Percentiles rank a stretch among this genome's conserved stretches.
phyloP scores from a whole-genome alignment of 2,329 filamentous ascomycete genomes.

The Talaromyces sp. region DNA sequence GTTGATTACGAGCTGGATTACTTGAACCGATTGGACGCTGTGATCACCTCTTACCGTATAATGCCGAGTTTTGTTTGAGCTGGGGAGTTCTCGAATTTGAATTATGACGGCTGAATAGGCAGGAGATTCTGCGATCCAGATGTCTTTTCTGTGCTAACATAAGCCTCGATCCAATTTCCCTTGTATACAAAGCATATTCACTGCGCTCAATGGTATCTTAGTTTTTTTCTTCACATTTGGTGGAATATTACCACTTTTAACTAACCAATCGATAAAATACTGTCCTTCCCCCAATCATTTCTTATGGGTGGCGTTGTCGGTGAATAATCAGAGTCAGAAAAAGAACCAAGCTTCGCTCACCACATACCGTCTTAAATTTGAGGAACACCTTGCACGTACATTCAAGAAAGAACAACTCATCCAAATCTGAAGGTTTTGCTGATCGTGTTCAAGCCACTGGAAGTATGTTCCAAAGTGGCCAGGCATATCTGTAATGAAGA shows the following conservation, averaged over 20 bases:
- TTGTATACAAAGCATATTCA: neutral
- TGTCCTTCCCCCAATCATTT: neutral
- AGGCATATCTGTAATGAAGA: neutral
- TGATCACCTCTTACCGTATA: slow-evolving; percentile 11
- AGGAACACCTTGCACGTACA: neutral
- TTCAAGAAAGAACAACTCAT: neutral
- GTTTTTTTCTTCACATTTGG: neutral
- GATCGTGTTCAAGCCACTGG: neutral
- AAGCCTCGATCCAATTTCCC: neutral
- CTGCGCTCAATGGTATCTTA: neutral
- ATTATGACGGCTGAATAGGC: neutral
- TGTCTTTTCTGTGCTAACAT: neutral
- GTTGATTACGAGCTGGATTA: slow-evolving; percentile 16
- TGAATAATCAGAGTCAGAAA: neutral
- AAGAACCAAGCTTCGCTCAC: neutral
- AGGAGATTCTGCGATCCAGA: neutral
- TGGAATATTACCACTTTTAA: neutral
- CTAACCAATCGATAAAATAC: neutral
- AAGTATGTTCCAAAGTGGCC: neutral
- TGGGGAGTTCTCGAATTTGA: slow-evolving; percentile 7
- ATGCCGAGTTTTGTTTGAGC: slow-evolving; percentile 14
- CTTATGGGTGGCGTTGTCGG: neutral
- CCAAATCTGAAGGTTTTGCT: neutral
- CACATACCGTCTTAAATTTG: neutral
- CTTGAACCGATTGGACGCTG: slow-evolving; percentile 12